A percentile compares a stretch with the other conserved stretches of the same genome.
Conservation (phyloP, 306 rosid species). For the Vigna reflexopilosa region DNA sequence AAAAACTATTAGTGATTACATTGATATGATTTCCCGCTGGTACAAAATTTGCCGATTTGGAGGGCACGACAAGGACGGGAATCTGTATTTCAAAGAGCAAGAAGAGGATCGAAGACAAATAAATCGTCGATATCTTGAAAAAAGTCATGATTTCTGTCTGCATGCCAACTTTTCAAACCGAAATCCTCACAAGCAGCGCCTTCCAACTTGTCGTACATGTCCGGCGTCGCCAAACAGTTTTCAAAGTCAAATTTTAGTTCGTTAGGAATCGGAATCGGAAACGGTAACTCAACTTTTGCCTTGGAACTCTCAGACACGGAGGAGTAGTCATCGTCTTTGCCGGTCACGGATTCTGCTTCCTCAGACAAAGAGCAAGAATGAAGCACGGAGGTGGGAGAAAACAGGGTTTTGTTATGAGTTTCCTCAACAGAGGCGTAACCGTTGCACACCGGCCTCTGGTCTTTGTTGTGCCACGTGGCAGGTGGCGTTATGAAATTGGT, state of each 20-base stretch:
- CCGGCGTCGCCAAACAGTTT: conserved; percentile 49
- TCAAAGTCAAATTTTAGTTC: conserved; percentile 62
- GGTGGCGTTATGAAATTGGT: conserved; percentile 77
- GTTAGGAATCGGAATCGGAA: conserved; percentile 42
- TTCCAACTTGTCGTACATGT: neutral
- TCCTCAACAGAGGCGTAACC: conserved; percentile 65
- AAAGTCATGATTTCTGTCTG: conserved; percentile 56
- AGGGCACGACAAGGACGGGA: conserved; percentile 45
- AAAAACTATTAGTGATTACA: conserved; percentile 10
- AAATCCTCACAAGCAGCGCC: conserved; percentile 46
- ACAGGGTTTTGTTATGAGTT: conserved; percentile 47
- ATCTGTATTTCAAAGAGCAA: conserved; percentile 57
- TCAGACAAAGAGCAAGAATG: conserved; percentile 62
- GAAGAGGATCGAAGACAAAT: conserved; percentile 66
- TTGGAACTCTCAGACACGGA: conserved; percentile 51
- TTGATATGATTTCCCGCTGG: conserved; percentile 44
- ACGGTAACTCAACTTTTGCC: conserved; percentile 48
- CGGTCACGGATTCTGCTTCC: conserved; percentile 56
- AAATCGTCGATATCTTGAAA: conserved; percentile 91
- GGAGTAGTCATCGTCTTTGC: conserved; percentile 45
- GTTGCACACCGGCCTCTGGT: neutral
- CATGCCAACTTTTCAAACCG: conserved; percentile 46
- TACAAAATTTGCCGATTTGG: conserved; percentile 58
- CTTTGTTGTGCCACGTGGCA: neutral
- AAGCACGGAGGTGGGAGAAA: conserved; percentile 84